Evolutionary conservation across 768 basidiomycete species (phyloP).

Genomic region (Rhodotorula paludigena): DNA sequence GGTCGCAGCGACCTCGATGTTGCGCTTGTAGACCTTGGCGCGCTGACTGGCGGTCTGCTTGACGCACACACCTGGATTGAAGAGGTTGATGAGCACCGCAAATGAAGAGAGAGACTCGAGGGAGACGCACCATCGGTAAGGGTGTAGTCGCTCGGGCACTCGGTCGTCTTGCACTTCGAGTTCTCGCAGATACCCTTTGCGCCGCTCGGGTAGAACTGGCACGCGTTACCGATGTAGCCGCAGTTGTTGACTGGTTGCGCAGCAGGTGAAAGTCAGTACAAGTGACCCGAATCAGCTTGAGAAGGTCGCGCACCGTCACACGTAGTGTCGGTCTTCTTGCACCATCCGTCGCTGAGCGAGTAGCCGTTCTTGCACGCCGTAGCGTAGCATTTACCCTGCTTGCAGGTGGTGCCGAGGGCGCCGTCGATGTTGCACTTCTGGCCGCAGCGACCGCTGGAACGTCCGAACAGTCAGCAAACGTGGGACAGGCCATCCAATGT

Average conservation of each 20-base stretch:
- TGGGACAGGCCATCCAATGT: too few species aligned
- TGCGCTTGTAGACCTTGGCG: constrained; percentile 23
- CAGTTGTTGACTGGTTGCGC: constrained; percentile 27
- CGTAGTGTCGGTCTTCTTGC: constrained; percentile 4
- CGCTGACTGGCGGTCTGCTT: constrained; percentile 20
- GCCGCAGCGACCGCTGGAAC: constrained; percentile 15
- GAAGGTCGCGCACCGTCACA: constrained; percentile 13
- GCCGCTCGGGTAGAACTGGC: constrained; percentile 24
- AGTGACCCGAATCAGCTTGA: too few species aligned
- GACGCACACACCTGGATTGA: constrained; percentile 19
- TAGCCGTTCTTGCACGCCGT: constrained; percentile 13
- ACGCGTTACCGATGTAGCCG: constrained; percentile 12
- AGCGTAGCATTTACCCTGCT: constrained; percentile 14
- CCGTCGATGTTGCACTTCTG: constrained; percentile 16
- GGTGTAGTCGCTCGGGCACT: constrained; percentile 23
- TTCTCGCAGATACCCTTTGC: constrained; percentile 21
- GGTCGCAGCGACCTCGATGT: too few species aligned
- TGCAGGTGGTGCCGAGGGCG: constrained; percentile 12
- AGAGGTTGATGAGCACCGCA: background rate
- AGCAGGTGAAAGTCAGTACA: background rate
- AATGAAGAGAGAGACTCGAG: background rate
- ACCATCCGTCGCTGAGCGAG: constrained; percentile 18
- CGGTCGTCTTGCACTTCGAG: constrained; percentile 6
- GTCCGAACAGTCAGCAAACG: background rate
- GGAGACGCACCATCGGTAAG: constrained; percentile 11